Conservation (phyloP, 2,329 filamentous ascomycete genomes). For the Talaromyces rugulosus region DNA sequence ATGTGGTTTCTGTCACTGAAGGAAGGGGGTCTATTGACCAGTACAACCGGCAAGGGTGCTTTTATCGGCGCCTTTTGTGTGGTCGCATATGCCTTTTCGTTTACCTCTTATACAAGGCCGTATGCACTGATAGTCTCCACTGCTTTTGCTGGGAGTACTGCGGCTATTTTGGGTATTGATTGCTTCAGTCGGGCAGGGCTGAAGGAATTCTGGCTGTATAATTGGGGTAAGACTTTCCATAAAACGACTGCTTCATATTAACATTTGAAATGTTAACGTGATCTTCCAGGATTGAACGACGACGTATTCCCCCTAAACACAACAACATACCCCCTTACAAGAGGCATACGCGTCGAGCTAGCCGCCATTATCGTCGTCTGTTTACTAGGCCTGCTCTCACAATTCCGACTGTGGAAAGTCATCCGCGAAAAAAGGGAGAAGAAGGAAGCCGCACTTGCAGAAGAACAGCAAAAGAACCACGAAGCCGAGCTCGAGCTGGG, state of each 20-base stretch:
- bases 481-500: constrained; percentile 68
- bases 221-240: constrained; percentile 62
- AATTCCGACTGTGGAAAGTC: constrained; percentile 80
- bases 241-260: constrained; percentile 13
- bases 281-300: constrained; percentile 60
- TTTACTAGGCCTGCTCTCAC: constrained; percentile 72
- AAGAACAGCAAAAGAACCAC: constrained; percentile 54
- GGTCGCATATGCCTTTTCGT: constrained; percentile 68
- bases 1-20: constrained; percentile 88
- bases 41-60: constrained; percentile 60
- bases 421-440: constrained; percentile 54
- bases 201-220: constrained; percentile 94
- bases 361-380: constrained; percentile 72
- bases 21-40: constrained; percentile 67
- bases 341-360: constrained; percentile 79
- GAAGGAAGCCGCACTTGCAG: constrained; percentile 43
- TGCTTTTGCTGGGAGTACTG: constrained; percentile 77
- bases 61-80: constrained; percentile 72
- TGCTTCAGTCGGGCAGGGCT: constrained; percentile 85
- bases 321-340: constrained; percentile 77
- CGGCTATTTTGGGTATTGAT: constrained; percentile 77
- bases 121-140: constrained; percentile 74
- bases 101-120: constrained; percentile 70
- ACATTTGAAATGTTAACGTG: neutral
- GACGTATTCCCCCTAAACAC: constrained; percentile 74